Evolutionary conservation across 2,329 filamentous ascomycete species (phyloP).

Genomic region (Dactylella cylindrospora): DNA sequence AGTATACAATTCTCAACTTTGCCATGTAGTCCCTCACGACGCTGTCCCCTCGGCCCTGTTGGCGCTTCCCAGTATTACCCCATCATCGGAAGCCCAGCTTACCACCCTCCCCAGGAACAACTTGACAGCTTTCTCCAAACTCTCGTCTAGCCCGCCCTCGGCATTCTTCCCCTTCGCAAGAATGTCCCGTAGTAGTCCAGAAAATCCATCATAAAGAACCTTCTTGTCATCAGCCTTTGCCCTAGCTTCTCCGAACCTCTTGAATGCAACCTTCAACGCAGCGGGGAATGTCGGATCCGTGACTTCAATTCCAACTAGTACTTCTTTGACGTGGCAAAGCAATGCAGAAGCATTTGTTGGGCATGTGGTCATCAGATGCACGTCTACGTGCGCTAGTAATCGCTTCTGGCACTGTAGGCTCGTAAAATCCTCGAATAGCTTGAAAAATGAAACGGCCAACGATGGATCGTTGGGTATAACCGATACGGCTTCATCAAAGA

Average conservation of each 20-base stretch:
- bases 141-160: constrained; percentile 37
- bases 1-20: too few relatives aligned
- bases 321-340: constrained; percentile 70
- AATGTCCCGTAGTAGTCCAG: constrained; percentile 20
- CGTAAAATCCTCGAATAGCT: constrained; percentile 72
- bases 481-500: constrained; percentile 83
- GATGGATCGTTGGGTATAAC: constrained; percentile 69
- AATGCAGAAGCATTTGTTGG: constrained; percentile 65
- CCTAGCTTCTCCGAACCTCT: constrained; percentile 36
- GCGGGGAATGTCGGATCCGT: constrained; percentile 68
- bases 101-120: constrained; percentile 33
- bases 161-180: constrained; percentile 11
- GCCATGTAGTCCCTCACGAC: constrained; percentile 6
- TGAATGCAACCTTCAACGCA: constrained; percentile 30
- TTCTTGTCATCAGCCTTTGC: constrained; percentile 30
- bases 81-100: constrained; percentile 24
- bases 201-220: constrained; percentile 27
- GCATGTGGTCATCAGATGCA: constrained; percentile 62
- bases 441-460: constrained; percentile 75
- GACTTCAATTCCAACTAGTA: constrained; percentile 66
- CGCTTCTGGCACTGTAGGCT: constrained; percentile 65
- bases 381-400: constrained; percentile 73
- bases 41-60: constrained; percentile 13
- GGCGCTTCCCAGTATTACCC: constrained; percentile 15
- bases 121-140: constrained; percentile 33